phyloP scores from a whole-genome alignment of 306 rosid species.

The Hylodesmum podocarpum region DNA sequence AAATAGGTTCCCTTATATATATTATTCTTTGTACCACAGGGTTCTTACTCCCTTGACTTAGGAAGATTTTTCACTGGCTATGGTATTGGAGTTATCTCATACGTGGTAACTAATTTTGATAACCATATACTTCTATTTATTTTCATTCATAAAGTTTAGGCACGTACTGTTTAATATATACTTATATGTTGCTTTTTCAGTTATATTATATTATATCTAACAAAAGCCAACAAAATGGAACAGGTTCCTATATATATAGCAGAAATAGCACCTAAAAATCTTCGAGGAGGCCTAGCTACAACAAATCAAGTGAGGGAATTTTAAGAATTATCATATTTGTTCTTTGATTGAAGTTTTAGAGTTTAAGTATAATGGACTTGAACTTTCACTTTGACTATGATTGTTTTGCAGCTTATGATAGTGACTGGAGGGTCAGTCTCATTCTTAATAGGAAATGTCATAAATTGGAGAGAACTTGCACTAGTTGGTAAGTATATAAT shows the following conservation, averaged over 20 bases:
- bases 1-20: background rate
- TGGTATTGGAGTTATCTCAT: slow-evolving; percentile 87
- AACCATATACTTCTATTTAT: background rate
- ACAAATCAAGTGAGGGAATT: slow-evolving; percentile 51
- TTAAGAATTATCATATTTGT: background rate
- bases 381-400: background rate
- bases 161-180: background rate
- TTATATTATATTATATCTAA: background rate
- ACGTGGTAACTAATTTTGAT: slow-evolving; percentile 62
- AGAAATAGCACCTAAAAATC: slow-evolving; percentile 75
- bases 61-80: slow-evolving; percentile 78
- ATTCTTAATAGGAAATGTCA: slow-evolving; percentile 61
- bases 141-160: background rate
- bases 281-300: slow-evolving; percentile 70
- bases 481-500: slow-evolving; percentile 49
- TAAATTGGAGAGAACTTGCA: slow-evolving; percentile 65
- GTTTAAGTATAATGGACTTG: background rate
- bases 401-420: slow-evolving; percentile 57
- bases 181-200: background rate
- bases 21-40: slow-evolving; percentile 37
- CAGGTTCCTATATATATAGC: slow-evolving; percentile 82
- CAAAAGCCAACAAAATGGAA: slow-evolving; percentile 16
- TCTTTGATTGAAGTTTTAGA: background rate
- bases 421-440: slow-evolving; percentile 64
- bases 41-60: slow-evolving; percentile 51